Percentiles rank a stretch among this genome's conserved stretches.
These are phyloP conservation scores for Leucocoprinus birnbaumii DNA, from an alignment of 768 basidiomycete genomes.

Conservation along the genomic window DNA sequence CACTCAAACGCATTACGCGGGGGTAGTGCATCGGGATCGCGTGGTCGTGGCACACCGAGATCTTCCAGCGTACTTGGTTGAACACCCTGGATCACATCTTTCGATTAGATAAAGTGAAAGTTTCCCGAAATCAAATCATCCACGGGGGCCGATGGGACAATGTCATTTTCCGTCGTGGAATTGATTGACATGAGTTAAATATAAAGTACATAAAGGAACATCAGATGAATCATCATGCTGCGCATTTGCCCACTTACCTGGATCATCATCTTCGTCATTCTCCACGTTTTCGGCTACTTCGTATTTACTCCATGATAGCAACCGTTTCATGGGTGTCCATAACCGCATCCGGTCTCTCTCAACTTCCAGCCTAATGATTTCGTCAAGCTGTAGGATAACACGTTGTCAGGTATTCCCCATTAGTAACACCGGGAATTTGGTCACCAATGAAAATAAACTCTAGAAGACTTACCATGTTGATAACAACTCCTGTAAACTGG, in stretches of 20 bases:
- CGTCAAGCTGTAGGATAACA: constrained; percentile 54
- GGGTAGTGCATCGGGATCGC: constrained; percentile 76
- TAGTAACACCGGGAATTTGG: background rate
- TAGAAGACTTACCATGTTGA: constrained; percentile 36
- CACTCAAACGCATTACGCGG: constrained; percentile 58
- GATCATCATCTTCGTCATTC: constrained; percentile 67
- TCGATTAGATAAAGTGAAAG: too few relatives aligned
- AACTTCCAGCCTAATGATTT: constrained; percentile 54
- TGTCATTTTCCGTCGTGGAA: too few relatives aligned
- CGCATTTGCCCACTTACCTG: constrained; percentile 35
- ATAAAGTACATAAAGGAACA: too few relatives aligned
- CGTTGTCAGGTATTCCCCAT: background rate
- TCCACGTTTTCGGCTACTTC: constrained; percentile 41
- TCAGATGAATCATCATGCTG: too few relatives aligned
- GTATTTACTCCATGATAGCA: constrained; percentile 44
- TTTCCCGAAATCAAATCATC: too few relatives aligned
- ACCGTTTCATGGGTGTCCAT: constrained; percentile 54
- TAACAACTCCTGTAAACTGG: constrained; percentile 32
- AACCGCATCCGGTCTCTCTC: constrained; percentile 35
- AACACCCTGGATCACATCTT: constrained; percentile 57
- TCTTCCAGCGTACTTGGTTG: constrained; percentile 39
- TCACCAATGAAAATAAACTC: background rate
- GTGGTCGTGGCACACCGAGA: constrained; percentile 50
- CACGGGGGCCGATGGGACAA: too few relatives aligned
- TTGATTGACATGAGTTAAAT: too few relatives aligned